phyloP scores from a whole-genome alignment of 2,329 filamentous ascomycete genomes.

The Penicillium sclerotiorum region DNA sequence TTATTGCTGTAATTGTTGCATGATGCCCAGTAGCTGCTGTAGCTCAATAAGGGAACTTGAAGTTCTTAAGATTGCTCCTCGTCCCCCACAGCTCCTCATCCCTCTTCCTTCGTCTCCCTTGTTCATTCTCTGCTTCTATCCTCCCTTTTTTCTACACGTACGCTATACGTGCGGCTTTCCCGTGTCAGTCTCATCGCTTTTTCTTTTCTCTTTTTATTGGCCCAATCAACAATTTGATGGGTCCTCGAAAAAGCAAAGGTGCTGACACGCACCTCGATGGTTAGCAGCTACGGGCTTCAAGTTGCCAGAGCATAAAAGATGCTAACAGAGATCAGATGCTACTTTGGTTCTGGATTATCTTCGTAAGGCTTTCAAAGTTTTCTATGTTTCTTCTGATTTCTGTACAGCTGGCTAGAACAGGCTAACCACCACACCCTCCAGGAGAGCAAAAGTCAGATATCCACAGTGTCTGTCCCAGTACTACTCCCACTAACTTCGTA shows the following conservation, averaged over 20 bases:
- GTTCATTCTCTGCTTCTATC: neutral
- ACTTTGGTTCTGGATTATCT: constrained; percentile 55
- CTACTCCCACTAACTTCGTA: neutral
- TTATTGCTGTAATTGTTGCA: constrained; percentile 1
- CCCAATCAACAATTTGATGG: constrained; percentile 32
- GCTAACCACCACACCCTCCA: constrained; percentile 26
- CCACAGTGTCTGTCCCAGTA: neutral
- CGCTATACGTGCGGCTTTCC: no score
- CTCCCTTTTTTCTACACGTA: no score
- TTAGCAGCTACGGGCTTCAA: constrained; percentile 16
- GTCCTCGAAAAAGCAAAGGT: constrained; percentile 41
- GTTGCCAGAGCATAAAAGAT: neutral
- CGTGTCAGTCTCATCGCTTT: neutral
- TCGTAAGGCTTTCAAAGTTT: constrained; percentile 38
- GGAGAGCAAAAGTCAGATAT: constrained; percentile 52
- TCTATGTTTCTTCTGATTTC: neutral
- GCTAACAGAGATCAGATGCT: constrained; percentile 29
- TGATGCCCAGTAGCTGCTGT: neutral
- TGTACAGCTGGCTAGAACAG: no score
- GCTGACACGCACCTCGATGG: constrained; percentile 35
- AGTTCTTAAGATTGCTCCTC: no score
- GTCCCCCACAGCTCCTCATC: no score
- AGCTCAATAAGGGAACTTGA: no score
- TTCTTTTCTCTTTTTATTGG: no score
- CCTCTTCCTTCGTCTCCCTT: no score